These are phyloP conservation scores for Didymellaceae sp. DNA, from an alignment of 2,329 filamentous ascomycete species.

Conservation along the genomic window DNA sequence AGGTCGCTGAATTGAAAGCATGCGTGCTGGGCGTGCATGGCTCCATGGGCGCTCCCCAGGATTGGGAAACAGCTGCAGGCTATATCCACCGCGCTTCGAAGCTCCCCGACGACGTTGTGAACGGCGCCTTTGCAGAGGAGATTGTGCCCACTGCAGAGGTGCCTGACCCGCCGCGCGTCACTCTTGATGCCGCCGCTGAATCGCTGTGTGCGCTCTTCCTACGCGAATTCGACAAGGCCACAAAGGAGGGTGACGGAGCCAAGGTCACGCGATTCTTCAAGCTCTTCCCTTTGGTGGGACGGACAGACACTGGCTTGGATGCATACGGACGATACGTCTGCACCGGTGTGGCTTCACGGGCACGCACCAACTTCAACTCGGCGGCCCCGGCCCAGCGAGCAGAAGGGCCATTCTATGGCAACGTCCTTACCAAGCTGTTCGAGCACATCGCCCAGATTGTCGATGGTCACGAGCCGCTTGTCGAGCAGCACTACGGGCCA, in stretches of 20 bases:
- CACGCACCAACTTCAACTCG: conserved; percentile 79
- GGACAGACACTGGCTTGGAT: conserved; percentile 87
- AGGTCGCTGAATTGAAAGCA: conserved; percentile 95
- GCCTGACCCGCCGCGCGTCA: conserved; percentile 86
- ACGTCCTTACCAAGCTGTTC: conserved; percentile 87
- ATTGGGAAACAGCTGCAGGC: conserved; percentile 95
- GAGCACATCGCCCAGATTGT: conserved; percentile 95
- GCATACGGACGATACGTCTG: conserved; percentile 97
- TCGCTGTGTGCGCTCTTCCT: conserved; percentile 89
- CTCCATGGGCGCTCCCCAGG: conserved; percentile 96
- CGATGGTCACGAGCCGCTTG: conserved; percentile 86
- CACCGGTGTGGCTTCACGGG: conserved; percentile 86
- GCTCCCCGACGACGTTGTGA: conserved; percentile 79
- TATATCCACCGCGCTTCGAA: conserved; percentile 85
- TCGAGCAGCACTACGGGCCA: conserved; percentile 90
- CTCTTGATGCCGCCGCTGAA: conserved; percentile 84
- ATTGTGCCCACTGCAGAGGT: conserved; percentile 97
- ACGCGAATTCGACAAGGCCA: conserved; percentile 92
- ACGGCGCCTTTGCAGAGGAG: conserved; percentile 84
- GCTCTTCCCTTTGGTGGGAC: conserved; percentile 90
- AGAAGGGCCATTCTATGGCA: conserved; percentile 90
- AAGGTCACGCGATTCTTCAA: conserved; percentile 98
- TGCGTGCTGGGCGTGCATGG: conserved; percentile 94
- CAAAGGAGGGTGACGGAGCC: conserved; percentile 82
- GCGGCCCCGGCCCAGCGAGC: conserved; percentile 66